Evolutionary conservation across 768 basidiomycete genomes (phyloP).

Genomic region (Lactarius tabidus): DNA sequence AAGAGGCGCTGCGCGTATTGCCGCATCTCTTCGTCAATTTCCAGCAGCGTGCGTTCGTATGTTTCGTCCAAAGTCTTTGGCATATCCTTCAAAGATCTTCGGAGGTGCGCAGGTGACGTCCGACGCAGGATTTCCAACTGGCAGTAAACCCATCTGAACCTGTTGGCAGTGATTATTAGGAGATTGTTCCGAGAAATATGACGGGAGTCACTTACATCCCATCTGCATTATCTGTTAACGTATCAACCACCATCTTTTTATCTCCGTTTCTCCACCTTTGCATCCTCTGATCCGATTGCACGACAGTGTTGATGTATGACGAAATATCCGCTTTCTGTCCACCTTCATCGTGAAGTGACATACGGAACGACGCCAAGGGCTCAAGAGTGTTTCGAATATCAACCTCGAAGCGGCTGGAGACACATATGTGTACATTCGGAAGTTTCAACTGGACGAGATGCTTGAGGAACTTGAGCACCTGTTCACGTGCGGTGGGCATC

Average conservation of each 20-base stretch:
- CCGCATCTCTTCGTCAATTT: not conserved
- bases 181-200: not conserved
- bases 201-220: not conserved
- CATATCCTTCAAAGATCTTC: not conserved
- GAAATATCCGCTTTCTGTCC: conserved; percentile 3
- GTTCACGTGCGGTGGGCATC: not conserved
- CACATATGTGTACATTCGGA: conserved; percentile 3
- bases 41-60: not conserved
- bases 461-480: not conserved
- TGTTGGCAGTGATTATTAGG: not conserved
- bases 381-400: conserved; percentile 1
- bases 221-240: not conserved
- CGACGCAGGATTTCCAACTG: conserved; percentile 1
- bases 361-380: not conserved
- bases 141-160: conserved; percentile 12
- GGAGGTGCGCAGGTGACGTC: not conserved
- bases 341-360: not conserved
- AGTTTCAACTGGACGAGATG: not conserved
- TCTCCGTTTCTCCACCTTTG: not conserved
- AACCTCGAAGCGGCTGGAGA: conserved; percentile 3
- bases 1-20: conserved; percentile 6
- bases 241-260: not conserved
- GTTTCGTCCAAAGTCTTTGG: conserved; percentile 7
- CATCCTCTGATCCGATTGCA: not conserved
- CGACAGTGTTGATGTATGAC: not conserved